These are phyloP conservation scores for Globisporangium canariense DNA, from an alignment of 352 stramenopile species.

Conservation along the genomic window DNA sequence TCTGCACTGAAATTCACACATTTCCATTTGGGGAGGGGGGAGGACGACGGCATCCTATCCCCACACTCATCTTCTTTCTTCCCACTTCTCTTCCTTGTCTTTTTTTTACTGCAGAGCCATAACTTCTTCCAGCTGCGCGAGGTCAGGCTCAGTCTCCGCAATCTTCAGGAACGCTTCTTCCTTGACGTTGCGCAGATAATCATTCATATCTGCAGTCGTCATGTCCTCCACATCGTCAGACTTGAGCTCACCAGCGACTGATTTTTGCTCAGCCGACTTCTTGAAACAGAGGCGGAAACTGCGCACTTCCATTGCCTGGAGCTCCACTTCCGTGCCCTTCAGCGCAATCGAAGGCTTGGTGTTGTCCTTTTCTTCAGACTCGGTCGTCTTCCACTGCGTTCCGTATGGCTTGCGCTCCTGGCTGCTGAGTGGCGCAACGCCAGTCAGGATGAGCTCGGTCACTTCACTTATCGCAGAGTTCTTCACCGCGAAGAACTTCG, in stretches of 20 bases:
- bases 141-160: slow-evolving; percentile 7
- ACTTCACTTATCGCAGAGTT: slow-evolving; percentile 55
- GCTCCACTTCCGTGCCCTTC: slow-evolving; percentile 50
- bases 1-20: not conserved
- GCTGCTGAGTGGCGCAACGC: slow-evolving; percentile 52
- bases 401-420: slow-evolving; percentile 2
- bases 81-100: not conserved
- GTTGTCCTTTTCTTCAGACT: slow-evolving; percentile 22
- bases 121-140: slow-evolving; percentile 33
- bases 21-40: not conserved
- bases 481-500: slow-evolving; percentile 48
- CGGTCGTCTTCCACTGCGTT: slow-evolving; percentile 36
- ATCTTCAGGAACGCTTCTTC: slow-evolving; percentile 20
- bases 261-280: slow-evolving; percentile 11
- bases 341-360: slow-evolving; percentile 34
- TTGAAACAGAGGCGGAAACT: slow-evolving; percentile 85
- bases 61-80: not conserved
- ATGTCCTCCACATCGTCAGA: not conserved
- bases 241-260: not conserved
- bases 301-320: slow-evolving; percentile 92
- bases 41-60: slow-evolving; percentile 1
- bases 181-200: slow-evolving; percentile 16
- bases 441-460: slow-evolving; percentile 89
- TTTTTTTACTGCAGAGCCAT: slow-evolving; percentile 30
- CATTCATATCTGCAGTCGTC: not conserved